Base-by-base conservation (phyloP, 2,329 filamentous ascomycete genomes). In the Corynespora cassiicola region DNA sequence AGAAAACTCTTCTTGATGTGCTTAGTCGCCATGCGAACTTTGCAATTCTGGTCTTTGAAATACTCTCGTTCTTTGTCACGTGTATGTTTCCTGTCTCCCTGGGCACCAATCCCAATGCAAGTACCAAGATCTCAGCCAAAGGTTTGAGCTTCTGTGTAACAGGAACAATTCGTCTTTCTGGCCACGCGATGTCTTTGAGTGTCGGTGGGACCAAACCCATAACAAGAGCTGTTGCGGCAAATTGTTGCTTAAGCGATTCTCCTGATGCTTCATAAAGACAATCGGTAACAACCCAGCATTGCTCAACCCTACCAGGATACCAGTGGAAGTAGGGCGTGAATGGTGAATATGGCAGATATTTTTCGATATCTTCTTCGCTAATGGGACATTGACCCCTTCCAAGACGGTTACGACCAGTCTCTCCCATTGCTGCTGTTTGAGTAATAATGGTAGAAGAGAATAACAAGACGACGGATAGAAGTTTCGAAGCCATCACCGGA, bases 191-290 rank as follows among this genome's bases (percentile, higher is more conserved):
- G 34, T 65, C 61, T 30, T 61, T 63, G 11, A 66, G 47, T 2
- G 55, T 60, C 2, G 65, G 41, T 1, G 63, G 63, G 20, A 67
- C 48, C 8, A 67, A 45, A 18, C 61, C 63, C 61, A 67, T 65
- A 30, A 66, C 54, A 7, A 67, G 50, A 2, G 56, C 51, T 1
- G 52, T 59, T 20, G 63, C 56, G 15, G 52, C 54, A 42, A 59
- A 64, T 45, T 68, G 62, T 26, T 64, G 61, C 31, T 65, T 64
- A 17, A 59, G 56, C 15, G 50, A 50, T 23, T 65, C 61, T 19
- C 54, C 54, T 4, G 55, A 53, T 1, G 38, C 31, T 23, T 33
- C 40, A 33, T 63, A 52, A 9, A 53, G 36, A 37, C 64, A 68
- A 43, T 53, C 50, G 11, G 61, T 53, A 7, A 40, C 53, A 20